Evolutionary conservation across 2,329 filamentous ascomycete species (phyloP), one percentile per base, ranked within the genome.

Genomic region (Triangularia setosa): DNA sequence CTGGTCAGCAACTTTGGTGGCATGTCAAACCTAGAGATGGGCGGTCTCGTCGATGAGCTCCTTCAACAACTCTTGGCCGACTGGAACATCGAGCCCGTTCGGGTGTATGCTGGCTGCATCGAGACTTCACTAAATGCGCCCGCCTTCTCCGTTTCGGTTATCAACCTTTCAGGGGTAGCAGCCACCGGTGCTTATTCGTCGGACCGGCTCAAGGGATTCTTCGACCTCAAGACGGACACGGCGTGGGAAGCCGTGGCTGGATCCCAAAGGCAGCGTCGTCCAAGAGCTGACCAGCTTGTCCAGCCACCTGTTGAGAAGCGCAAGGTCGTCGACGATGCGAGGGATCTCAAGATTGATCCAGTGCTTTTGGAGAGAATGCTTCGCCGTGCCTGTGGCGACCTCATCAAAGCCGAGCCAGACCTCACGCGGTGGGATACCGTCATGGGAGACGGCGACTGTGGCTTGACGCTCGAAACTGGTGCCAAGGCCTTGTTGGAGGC

Each of bases 121-220:
- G 90, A 91, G 81, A 91, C 89, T 0, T 90, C 87, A 16, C 81
- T 92, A 70, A 91, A 91, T 68, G 89, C 87, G 0, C 83, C 88
- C 0, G 89, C 88, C 0, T 91, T 91, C 72, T 89, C 86, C 14
- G 81, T 91, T 5, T 89, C 87, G 3, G 70, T 91, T 58, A 77
- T 90, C 70, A 90, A 88, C 73, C 72, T 87, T 44, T 81, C 81
- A 0, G 79, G 78, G 0, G 79, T 81, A 0, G 79, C 82, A 0
- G 71, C 71, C 58, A 77, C 77, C 64, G 81, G 78, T 71, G 68
- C 75, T 1, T 84, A 83, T 72, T 79, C 80, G 0, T 74, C 73
- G 35, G 79, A 77, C 1, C 81, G 87, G 9, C 83, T 91, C 77
- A 81, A 89, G 66, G 77, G 79, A 18, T 84, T 91, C 66, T 80